Conservation (phyloP, 306 rosid species). For the Acmispon strigosus region DNA sequence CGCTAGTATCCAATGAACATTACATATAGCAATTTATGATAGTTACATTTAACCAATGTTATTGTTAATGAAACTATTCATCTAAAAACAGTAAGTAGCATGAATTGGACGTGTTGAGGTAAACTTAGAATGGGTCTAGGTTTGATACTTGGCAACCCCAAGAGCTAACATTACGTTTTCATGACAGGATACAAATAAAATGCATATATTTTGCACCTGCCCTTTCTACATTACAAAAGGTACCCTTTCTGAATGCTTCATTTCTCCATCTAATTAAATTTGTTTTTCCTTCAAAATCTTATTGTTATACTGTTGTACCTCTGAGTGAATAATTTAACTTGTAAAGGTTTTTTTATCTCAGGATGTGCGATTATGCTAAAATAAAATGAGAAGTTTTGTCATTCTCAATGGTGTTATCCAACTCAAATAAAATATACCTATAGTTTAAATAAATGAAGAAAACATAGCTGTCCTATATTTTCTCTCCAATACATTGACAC, state of each 20-base stretch:
- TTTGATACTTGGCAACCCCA: constrained; percentile 4
- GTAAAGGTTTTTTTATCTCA: too few species aligned
- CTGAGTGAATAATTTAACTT: too few species aligned
- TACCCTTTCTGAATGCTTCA: background rate
- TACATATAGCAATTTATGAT: too few species aligned
- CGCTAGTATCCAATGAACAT: too few species aligned
- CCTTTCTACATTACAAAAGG: constrained; percentile 3
- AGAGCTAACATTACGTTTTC: background rate
- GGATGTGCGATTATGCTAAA: too few species aligned
- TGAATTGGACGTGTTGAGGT: constrained; percentile 3
- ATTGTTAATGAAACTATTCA: too few species aligned
- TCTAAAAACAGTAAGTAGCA: background rate
- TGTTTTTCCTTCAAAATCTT: too few species aligned
- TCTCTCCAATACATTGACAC: background rate
- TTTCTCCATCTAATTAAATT: background rate
- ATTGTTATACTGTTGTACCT: too few species aligned
- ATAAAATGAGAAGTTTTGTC: too few species aligned
- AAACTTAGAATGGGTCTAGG: background rate
- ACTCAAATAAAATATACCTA: too few species aligned
- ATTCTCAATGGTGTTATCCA: too few species aligned
- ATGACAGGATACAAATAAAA: background rate
- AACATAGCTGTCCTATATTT: background rate
- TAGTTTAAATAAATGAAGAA: background rate
- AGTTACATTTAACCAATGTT: too few species aligned
- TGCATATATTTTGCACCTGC: background rate